Conservation (phyloP, 257 asterid genomes). For the Solanum medicagineum region DNA sequence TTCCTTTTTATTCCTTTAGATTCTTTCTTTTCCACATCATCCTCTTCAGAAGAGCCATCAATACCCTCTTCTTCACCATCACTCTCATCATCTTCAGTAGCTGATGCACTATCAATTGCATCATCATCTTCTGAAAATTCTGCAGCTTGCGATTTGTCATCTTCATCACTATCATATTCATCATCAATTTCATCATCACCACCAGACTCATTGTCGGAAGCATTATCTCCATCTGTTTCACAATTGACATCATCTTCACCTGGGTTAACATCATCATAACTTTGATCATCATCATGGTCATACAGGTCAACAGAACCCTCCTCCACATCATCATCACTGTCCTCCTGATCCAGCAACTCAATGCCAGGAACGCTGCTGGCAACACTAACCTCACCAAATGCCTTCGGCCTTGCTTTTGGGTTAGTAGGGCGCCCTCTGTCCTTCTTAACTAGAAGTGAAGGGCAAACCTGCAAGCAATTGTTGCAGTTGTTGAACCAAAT, state of each 20-base stretch:
- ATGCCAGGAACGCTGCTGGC: constrained; percentile 58
- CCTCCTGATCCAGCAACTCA: constrained; percentile 60
- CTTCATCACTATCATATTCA: constrained; percentile 15
- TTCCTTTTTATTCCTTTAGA: constrained; percentile 48
- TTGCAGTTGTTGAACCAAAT: not conserved
- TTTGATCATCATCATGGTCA: constrained; percentile 16
- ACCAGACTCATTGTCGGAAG: constrained; percentile 26
- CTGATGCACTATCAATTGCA: constrained; percentile 19
- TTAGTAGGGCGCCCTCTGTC: constrained; percentile 79
- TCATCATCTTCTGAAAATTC: constrained; percentile 24
- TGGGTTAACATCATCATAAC: constrained; percentile 19
- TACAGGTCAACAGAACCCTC: constrained; percentile 9
- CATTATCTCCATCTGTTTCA: constrained; percentile 22
- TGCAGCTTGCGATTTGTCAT: constrained; percentile 26
- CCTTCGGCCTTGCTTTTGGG: constrained; percentile 74
- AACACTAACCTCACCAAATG: constrained; percentile 74
- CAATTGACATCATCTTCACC: constrained; percentile 16
- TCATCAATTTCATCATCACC: constrained; percentile 24
- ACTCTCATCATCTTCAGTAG: constrained; percentile 17
- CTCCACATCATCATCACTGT: constrained; percentile 35
- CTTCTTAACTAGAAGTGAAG: constrained; percentile 73
- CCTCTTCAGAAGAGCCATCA: constrained; percentile 5
- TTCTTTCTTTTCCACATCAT: constrained; percentile 9
- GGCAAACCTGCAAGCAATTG: constrained; percentile 58
- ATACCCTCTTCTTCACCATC: constrained; percentile 22